Conservation (phyloP, 1,284 basidiomycete genomes). For the Mycena citricolor region DNA sequence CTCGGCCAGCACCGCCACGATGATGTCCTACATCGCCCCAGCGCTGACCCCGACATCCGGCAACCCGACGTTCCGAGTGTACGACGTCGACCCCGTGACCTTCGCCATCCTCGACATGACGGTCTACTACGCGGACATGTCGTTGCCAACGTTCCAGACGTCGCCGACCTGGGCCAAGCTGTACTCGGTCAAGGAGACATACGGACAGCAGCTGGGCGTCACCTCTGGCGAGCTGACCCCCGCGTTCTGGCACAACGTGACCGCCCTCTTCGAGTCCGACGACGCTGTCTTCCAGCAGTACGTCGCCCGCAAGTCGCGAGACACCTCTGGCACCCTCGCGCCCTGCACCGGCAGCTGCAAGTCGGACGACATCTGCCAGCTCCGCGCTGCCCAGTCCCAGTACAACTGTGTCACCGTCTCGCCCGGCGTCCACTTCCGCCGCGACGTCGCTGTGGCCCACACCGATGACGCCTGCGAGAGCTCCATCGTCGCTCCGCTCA, state of each 20-base stretch:
- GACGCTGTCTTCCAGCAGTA: conserved; percentile 37
- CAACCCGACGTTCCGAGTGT: conserved; percentile 36
- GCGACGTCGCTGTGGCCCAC: too few relatives aligned
- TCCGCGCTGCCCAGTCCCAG: too few relatives aligned
- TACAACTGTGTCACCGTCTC: too few relatives aligned
- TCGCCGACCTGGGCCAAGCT: conserved; percentile 40
- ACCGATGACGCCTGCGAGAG: too few relatives aligned
- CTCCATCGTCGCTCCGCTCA: too few relatives aligned
- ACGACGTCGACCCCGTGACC: conserved; percentile 38
- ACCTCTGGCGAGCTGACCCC: conserved; percentile 22
- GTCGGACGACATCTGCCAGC: too few relatives aligned
- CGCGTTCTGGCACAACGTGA: conserved; percentile 48
- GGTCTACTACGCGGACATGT: conserved; percentile 30
- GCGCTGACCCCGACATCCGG: conserved; percentile 51
- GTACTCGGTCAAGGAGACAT: conserved; percentile 42
- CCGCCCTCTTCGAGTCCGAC: conserved; percentile 39
- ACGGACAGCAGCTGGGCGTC: conserved; percentile 29
- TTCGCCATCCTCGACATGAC: conserved; percentile 36
- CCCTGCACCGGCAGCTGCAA: too few relatives aligned
- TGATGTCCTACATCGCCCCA: too few relatives aligned
- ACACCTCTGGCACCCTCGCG: too few relatives aligned
- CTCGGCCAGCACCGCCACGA: conserved; percentile 50
- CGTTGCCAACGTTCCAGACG: neutral
- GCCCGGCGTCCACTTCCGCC: too few relatives aligned
- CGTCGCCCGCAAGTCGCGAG: too few relatives aligned